A percentile compares a stretch with the other conserved stretches of the same genome.
Conservation (phyloP, 306 rosid genomes). For the Dalbergia cochinchinensis region DNA sequence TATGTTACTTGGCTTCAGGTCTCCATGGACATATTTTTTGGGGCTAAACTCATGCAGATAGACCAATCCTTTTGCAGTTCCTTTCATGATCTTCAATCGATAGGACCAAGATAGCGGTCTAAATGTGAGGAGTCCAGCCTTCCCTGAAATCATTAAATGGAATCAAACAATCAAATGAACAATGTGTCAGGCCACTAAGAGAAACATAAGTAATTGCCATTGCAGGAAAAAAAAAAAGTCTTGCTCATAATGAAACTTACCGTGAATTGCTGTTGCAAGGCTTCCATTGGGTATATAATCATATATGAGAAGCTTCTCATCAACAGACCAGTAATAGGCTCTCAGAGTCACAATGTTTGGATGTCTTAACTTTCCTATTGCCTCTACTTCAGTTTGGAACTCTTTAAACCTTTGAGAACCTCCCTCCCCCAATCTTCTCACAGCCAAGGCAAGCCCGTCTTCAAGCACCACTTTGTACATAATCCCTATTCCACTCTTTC, state of each 20-base stretch:
- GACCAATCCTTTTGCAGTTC: conserved; percentile 82
- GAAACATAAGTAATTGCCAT: neutral
- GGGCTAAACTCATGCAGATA: conserved; percentile 97
- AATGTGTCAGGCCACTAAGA: conserved; percentile 11
- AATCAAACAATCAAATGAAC: conserved; percentile 49
- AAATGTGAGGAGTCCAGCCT: conserved; percentile 69
- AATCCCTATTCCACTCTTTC: conserved; percentile 95
- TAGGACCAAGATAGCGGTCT: conserved; percentile 72
- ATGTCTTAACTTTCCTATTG: conserved; percentile 93
- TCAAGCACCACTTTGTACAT: conserved; percentile 98
- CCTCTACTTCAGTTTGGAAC: conserved; percentile 98
- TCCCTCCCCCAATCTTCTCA: conserved; percentile 96
- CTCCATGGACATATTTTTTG: conserved; percentile 95
- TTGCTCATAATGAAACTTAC: conserved; percentile 47
- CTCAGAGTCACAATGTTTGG: conserved; percentile 82
- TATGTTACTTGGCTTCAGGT: conserved; percentile 83
- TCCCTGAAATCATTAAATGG: conserved; percentile 60
- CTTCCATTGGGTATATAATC: conserved; percentile 91
- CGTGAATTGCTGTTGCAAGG: conserved; percentile 91
- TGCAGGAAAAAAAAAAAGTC: neutral
- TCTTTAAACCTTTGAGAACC: conserved; percentile 98
- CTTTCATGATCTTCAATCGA: conserved; percentile 81
- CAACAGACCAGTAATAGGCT: conserved; percentile 99
- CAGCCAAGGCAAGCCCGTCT: conserved; percentile 89
- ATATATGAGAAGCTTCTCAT: conserved; percentile 95